phyloP scores from a whole-genome alignment of 176 grass and related monocot species.

The Pontederia paniculata region DNA sequence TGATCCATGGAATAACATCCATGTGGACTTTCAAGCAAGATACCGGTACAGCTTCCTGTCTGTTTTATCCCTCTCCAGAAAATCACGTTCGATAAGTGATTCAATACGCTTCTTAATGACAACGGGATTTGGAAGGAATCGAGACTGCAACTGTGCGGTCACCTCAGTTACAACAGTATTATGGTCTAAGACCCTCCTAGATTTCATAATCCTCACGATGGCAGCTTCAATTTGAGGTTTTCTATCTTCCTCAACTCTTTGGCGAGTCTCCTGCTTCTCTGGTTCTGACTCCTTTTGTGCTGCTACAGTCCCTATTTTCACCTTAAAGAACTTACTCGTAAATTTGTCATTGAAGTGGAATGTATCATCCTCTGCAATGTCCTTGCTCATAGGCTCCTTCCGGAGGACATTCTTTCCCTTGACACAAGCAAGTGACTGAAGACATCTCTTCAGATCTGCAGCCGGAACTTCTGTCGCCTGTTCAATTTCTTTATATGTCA shows the following conservation, averaged over 20 bases:
- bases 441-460: constrained; percentile 80
- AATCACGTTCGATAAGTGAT: constrained; percentile 80
- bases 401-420: constrained; percentile 92
- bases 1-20: not conserved
- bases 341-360: constrained; percentile 95
- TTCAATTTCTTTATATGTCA: constrained; percentile 73
- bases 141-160: constrained; percentile 67
- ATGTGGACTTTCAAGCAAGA: constrained; percentile 49
- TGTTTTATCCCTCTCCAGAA: constrained; percentile 88
- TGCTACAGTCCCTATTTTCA: constrained; percentile 91
- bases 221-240: constrained; percentile 95
- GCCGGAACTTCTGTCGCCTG: constrained; percentile 69
- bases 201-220: constrained; percentile 96
- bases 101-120: constrained; percentile 94
- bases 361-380: constrained; percentile 84
- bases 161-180: constrained; percentile 86
- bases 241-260: constrained; percentile 91
- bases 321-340: constrained; percentile 90
- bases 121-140: constrained; percentile 94
- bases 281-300: constrained; percentile 90
- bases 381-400: constrained; percentile 97
- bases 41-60: constrained; percentile 93
- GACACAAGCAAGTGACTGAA: constrained; percentile 91
- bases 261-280: constrained; percentile 92
- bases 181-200: constrained; percentile 78